Percentiles rank a stretch among this genome's conserved stretches.
These are phyloP conservation scores for Smallanthus sonchifolius DNA, from an alignment of 129 eudicot genomes.

Conservation along the genomic window DNA sequence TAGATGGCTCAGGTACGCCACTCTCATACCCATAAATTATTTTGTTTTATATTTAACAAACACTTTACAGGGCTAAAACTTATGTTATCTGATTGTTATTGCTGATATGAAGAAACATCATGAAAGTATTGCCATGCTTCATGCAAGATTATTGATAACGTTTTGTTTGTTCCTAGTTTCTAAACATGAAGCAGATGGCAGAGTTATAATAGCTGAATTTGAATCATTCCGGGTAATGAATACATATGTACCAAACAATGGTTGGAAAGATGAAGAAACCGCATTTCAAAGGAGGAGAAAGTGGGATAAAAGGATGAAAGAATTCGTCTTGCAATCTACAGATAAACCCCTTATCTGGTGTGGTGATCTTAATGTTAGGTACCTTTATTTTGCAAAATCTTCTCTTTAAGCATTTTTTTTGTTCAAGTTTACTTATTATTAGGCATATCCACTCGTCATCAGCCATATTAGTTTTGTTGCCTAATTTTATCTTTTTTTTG, in stretches of 20 bases:
- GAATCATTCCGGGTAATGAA: conserved; percentile 76
- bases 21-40: conserved; percentile 1
- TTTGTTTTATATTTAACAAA: neutral
- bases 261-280: conserved; percentile 97
- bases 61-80: neutral
- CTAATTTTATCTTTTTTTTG: too few species aligned
- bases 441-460: neutral
- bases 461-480: neutral
- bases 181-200: conserved; percentile 93
- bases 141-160: neutral
- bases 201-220: conserved; percentile 91
- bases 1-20: conserved; percentile 62
- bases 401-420: neutral
- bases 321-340: conserved; percentile 53
- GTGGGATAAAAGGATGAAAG: conserved; percentile 93
- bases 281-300: conserved; percentile 94
- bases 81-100: conserved; percentile 3
- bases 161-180: conserved; percentile 46
- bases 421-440: neutral
- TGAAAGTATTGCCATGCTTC: neutral
- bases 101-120: neutral
- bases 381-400: conserved; percentile 10
- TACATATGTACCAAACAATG: conserved; percentile 94
- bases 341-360: conserved; percentile 98
- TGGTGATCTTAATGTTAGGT: conserved; percentile 93